Base-by-base conservation (phyloP, 2,329 filamentous ascomycete genomes). In the Xenoacremonium recifei region DNA sequence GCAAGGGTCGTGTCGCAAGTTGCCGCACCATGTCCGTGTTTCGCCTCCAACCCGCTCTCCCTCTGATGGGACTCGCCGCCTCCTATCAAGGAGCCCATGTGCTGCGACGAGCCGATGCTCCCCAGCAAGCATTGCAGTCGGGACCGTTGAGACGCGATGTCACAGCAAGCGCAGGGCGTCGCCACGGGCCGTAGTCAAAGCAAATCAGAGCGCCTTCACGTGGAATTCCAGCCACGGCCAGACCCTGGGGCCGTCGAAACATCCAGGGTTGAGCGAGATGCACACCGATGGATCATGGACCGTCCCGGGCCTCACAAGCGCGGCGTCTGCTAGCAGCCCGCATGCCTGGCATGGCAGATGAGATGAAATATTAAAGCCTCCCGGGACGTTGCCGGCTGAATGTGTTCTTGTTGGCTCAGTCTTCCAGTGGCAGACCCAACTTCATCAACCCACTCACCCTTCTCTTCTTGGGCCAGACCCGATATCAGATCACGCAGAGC, bases 1-100 rank as follows among this genome's bases (percentile, higher is more conserved):
- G n/a, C n/a, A n/a, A n/a, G n/a, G n/a, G n/a, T n/a, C n/a, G 37
- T 37, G 40, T 36, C 37, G 40, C 40, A 40, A 43, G 43, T 39
- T 44, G 31, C 21, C 45, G 40, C 34, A 30, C 35, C 27, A 34
- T 30, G 23, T 23, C 17, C 20, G 20, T 29, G 41, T 47, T 44
- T 44, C 35, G 41, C 25, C 37, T 31, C 10, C 41, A 38, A 41
- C 31, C 17, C 20, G 35, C 23, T 15, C n/a, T 19, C 37, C 37
- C 40, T 30, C 36, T 31, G 36, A 21, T 21, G 16, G 9, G 21
- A 34, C 29, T 25, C 16, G 16, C 16, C 11, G 16, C 19, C 21
- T 36, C 44, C 40, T 37, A 46, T 46, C 44, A 40, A 32, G 25
- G 12, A 12, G 16, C 32, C 36, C 35, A 29, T 40, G 40, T 27